These are phyloP conservation scores for Brachypodium distachyon DNA, from an alignment of 202 grass and related monocot genomes.

Conservation along the genomic window DNA sequence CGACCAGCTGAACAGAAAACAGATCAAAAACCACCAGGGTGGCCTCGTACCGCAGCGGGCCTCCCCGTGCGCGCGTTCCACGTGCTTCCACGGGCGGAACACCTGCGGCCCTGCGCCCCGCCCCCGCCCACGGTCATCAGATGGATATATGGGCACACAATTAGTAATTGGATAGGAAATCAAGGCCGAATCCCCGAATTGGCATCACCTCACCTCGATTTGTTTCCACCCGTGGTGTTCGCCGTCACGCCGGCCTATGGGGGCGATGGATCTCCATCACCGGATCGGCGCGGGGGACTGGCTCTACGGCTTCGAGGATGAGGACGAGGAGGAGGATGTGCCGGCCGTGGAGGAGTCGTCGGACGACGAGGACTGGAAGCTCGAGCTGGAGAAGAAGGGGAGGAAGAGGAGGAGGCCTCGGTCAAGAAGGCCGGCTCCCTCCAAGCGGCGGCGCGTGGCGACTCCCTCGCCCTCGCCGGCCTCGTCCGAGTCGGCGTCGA, in stretches of 20 bases:
- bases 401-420: background rate
- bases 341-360: background rate
- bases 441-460: background rate
- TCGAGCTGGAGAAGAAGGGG: slow-evolving; percentile 1
- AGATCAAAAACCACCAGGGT: background rate
- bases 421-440: background rate
- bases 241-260: background rate
- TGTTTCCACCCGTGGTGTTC: background rate
- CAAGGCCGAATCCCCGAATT: background rate
- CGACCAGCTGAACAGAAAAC: background rate
- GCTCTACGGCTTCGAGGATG: background rate
- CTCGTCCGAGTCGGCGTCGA: background rate
- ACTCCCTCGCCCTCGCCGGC: background rate
- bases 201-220: background rate
- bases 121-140: background rate
- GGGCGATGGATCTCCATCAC: slow-evolving; percentile 13
- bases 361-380: slow-evolving; percentile 14
- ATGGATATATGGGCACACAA: background rate
- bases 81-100: background rate
- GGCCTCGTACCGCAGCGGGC: background rate
- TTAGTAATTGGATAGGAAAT: background rate
- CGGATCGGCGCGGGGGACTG: background rate
- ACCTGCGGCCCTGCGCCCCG: background rate
- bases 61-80: background rate
- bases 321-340: background rate